Conservation (phyloP, 805 yeast genomes). For the Brettanomyces anomalus region DNA sequence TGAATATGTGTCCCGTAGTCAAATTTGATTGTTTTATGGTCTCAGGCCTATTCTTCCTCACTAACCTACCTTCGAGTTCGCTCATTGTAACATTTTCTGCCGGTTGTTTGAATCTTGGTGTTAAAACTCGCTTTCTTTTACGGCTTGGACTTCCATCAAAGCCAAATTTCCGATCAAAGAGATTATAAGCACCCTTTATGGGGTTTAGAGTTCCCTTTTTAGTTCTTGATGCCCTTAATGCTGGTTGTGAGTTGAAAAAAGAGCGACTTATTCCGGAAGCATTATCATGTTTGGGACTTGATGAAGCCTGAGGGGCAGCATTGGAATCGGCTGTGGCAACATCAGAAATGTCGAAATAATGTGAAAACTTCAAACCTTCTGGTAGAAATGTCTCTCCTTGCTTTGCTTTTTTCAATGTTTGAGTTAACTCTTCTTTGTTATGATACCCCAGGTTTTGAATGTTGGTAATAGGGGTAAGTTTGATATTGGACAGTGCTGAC, state of each 20-base stretch:
- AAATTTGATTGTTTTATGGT: not conserved
- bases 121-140: constrained; percentile 12
- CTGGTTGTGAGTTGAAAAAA: constrained; percentile 17
- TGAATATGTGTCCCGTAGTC: too few relatives aligned
- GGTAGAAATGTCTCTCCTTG: constrained; percentile 20
- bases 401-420: constrained; percentile 18
- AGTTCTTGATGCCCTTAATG: constrained; percentile 13
- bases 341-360: constrained; percentile 3
- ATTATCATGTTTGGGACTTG: constrained; percentile 2
- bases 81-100: not conserved
- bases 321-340: constrained; percentile 2
- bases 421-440: constrained; percentile 10
- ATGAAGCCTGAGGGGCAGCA: constrained; percentile 3
- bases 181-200: constrained; percentile 22
- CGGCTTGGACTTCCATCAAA: constrained; percentile 15
- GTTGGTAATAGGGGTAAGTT: constrained; percentile 7
- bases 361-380: constrained; percentile 7
- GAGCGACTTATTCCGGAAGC: constrained; percentile 13
- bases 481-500: not conserved
- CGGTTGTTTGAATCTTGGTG: not conserved
- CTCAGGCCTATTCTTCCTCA: not conserved
- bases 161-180: constrained; percentile 16
- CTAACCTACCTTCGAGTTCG: not conserved
- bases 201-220: constrained; percentile 16
- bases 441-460: constrained; percentile 5